Conservation (phyloP, 345 rosid genomes). For the Eutrema heterophyllum region DNA sequence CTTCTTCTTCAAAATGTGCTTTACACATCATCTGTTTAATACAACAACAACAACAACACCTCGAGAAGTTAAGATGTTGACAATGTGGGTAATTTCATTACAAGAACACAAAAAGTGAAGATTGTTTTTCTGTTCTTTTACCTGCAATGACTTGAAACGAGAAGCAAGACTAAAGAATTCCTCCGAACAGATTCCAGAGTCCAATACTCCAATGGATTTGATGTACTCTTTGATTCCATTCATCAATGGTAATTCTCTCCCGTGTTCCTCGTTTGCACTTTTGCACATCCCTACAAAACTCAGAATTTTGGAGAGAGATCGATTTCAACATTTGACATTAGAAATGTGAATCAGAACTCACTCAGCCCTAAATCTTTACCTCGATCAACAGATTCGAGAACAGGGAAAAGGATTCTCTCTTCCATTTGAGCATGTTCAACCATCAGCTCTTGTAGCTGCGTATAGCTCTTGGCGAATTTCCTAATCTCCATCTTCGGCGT, state of each 20-base stretch:
- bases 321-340: not conserved
- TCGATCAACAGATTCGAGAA: constrained; percentile 59
- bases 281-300: constrained; percentile 49
- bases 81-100: not conserved
- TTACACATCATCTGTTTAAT: constrained; percentile 42
- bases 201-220: constrained; percentile 56
- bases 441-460: constrained; percentile 57
- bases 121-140: not conserved
- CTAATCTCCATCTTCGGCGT: constrained; percentile 62
- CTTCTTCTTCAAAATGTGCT: constrained; percentile 62
- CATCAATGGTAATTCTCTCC: constrained; percentile 65
- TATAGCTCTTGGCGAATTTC: constrained; percentile 51
- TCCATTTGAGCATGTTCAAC: constrained; percentile 82
- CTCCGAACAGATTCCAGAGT: constrained; percentile 45
- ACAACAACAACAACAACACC: not conserved
- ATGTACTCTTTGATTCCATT: constrained; percentile 72
- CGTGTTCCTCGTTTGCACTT: constrained; percentile 60
- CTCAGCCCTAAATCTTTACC: constrained; percentile 27
- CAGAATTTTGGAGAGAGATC: not conserved
- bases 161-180: constrained; percentile 44
- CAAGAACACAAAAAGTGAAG: not conserved
- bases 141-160: constrained; percentile 58
- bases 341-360: not conserved
- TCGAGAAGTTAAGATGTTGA: not conserved
- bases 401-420: constrained; percentile 61